Conservation (phyloP, 2,329 filamentous ascomycete genomes). For the Mycosphaerella sp. region DNA sequence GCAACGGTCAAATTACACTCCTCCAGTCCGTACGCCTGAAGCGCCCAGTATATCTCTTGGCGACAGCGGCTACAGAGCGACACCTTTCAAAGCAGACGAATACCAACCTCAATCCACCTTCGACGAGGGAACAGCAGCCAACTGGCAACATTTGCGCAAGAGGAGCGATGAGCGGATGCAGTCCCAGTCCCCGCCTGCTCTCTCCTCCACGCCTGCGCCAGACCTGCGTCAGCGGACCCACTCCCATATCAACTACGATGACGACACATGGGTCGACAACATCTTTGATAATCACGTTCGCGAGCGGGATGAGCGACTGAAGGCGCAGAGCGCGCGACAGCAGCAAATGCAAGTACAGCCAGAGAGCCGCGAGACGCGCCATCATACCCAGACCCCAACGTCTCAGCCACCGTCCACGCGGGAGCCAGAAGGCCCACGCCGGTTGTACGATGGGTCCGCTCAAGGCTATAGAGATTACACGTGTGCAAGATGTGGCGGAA, state of each 20-base stretch:
- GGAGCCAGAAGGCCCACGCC: slow-evolving; percentile 1
- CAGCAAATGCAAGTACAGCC: background rate
- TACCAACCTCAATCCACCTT: slow-evolving; percentile 1
- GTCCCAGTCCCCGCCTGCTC: background rate
- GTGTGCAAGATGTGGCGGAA: slow-evolving; percentile 17
- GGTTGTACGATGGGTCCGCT: slow-evolving; percentile 4
- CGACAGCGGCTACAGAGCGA: slow-evolving; percentile 19
- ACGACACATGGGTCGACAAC: slow-evolving; percentile 12
- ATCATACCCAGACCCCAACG: background rate
- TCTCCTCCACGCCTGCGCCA: background rate
- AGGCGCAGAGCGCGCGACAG: slow-evolving; percentile 1
- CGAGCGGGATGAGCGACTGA: slow-evolving; percentile 9
- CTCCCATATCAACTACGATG: slow-evolving; percentile 3
- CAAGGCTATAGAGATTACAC: slow-evolving; percentile 3
- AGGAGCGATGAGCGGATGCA: background rate
- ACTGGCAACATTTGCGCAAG: slow-evolving; percentile 26
- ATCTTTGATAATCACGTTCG: slow-evolving; percentile 12
- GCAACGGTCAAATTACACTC: background rate
- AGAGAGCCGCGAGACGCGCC: background rate
- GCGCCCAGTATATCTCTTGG: background rate
- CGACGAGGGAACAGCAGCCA: slow-evolving; percentile 17
- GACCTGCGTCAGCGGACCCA: background rate
- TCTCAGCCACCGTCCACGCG: background rate
- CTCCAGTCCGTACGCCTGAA: background rate
- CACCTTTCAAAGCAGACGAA: slow-evolving; percentile 20